Percentiles rank a stretch among this genome's conserved stretches.
phyloP scores from a whole-genome alignment of 2,329 filamentous ascomycete species.

The Aspergillus neotritici region DNA sequence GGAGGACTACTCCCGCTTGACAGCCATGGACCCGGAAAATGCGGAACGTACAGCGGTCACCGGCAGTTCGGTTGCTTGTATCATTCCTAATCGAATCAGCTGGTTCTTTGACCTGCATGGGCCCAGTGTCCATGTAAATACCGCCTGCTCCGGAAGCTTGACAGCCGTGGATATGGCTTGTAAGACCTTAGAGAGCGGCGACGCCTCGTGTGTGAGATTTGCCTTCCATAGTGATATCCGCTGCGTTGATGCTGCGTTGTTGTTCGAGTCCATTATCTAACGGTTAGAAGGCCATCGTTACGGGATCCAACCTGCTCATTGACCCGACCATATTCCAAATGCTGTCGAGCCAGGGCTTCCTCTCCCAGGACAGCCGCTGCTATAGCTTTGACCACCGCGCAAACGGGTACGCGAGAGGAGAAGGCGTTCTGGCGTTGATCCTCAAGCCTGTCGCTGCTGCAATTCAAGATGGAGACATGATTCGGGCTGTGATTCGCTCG shows the following conservation, averaged over 20 bases:
- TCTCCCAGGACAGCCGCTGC: slow-evolving; percentile 43
- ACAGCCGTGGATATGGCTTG: slow-evolving; percentile 10
- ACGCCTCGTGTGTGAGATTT: background rate
- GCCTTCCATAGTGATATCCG: too few relatives aligned
- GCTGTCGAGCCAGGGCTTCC: slow-evolving; percentile 25
- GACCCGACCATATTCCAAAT: slow-evolving; percentile 22
- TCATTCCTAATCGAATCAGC: slow-evolving; percentile 8
- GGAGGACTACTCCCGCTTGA: too few relatives aligned
- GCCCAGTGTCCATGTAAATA: slow-evolving; percentile 10
- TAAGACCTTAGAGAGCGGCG: slow-evolving; percentile 5
- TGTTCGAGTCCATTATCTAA: too few relatives aligned
- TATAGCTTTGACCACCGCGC: slow-evolving; percentile 44
- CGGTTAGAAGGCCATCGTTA: slow-evolving; percentile 19
- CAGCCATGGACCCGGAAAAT: too few relatives aligned
- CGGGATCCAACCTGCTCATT: slow-evolving; percentile 33
- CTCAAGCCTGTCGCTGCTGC: background rate
- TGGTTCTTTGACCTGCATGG: slow-evolving; percentile 15
- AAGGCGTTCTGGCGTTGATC: slow-evolving; percentile 37
- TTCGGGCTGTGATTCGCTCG: slow-evolving; percentile 20
- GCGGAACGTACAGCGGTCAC: background rate
- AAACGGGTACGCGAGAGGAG: slow-evolving; percentile 49
- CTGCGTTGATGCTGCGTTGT: too few relatives aligned
- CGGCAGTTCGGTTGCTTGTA: slow-evolving; percentile 1
- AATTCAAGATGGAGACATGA: slow-evolving; percentile 6
- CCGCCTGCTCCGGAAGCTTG: slow-evolving; percentile 12